Conservation (phyloP, 768 basidiomycete species). For the Strobilomyces confusus region DNA sequence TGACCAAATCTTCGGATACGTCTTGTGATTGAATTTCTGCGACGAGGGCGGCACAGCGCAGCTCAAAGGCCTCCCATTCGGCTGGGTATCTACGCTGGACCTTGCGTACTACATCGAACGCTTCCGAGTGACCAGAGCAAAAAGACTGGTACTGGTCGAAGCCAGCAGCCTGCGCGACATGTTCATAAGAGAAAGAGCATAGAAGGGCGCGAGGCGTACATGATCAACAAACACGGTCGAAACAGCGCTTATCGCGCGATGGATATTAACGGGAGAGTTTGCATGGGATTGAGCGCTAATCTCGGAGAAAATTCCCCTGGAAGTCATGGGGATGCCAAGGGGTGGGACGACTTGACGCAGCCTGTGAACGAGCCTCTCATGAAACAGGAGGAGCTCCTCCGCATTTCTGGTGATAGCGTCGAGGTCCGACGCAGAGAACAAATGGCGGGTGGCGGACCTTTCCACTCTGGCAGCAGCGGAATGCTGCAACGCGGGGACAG, state of each 20-base stretch:
- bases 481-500: slow-evolving; percentile 4
- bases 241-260: slow-evolving; percentile 34
- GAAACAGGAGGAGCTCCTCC: slow-evolving; percentile 60
- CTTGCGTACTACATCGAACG: slow-evolving; percentile 67
- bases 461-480: slow-evolving; percentile 22
- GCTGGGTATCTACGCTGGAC: slow-evolving; percentile 56
- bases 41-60: slow-evolving; percentile 60
- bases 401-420: slow-evolving; percentile 63
- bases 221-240: slow-evolving; percentile 56
- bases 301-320: slow-evolving; percentile 17
- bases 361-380: slow-evolving; percentile 61
- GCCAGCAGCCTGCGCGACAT: slow-evolving; percentile 51
- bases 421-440: slow-evolving; percentile 58
- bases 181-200: neutral
- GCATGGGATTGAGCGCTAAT: neutral
- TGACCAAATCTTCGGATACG: slow-evolving; percentile 1
- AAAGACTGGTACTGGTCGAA: slow-evolving; percentile 83
- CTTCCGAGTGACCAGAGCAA: slow-evolving; percentile 84
- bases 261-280: slow-evolving; percentile 38
- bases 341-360: slow-evolving; percentile 48
- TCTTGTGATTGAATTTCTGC: slow-evolving; percentile 30
- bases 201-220: slow-evolving; percentile 32
- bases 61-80: slow-evolving; percentile 86
- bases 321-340: slow-evolving; percentile 45
- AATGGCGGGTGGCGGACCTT: slow-evolving; percentile 39